Percentiles rank a stretch among this genome's conserved stretches.
phyloP scores from a whole-genome alignment of 2,329 filamentous ascomycete species.

The Bipolaris zeicola region DNA sequence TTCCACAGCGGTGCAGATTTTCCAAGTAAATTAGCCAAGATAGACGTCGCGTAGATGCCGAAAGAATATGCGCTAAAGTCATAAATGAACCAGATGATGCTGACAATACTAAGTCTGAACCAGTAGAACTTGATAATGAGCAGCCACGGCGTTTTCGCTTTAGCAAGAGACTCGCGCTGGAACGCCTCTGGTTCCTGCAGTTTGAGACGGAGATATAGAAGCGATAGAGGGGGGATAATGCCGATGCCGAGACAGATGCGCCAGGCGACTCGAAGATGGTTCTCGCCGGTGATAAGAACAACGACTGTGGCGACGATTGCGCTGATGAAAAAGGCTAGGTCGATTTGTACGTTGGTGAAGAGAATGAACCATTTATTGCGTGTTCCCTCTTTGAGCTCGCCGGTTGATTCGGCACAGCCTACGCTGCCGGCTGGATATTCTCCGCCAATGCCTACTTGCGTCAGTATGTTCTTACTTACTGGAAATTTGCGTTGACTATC shows the following conservation, averaged over 20 bases:
- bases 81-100: slow-evolving; percentile 62
- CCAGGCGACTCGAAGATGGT: slow-evolving; percentile 78
- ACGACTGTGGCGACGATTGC: slow-evolving; percentile 76
- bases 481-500: neutral
- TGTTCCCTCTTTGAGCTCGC: slow-evolving; percentile 78
- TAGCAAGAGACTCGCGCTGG: slow-evolving; percentile 56
- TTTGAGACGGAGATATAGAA: slow-evolving; percentile 64
- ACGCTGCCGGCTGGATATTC: slow-evolving; percentile 86
- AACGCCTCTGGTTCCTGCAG: slow-evolving; percentile 60
- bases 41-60: slow-evolving; percentile 79
- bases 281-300: slow-evolving; percentile 59
- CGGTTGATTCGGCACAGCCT: slow-evolving; percentile 80
- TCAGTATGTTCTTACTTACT: neutral
- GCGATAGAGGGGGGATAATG: slow-evolving; percentile 55
- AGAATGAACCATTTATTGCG: slow-evolving; percentile 83
- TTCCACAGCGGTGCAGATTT: slow-evolving; percentile 69
- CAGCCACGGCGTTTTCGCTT: slow-evolving; percentile 48
- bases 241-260: slow-evolving; percentile 72
- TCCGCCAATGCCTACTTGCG: slow-evolving; percentile 66
- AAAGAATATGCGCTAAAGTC: slow-evolving; percentile 84
- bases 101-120: slow-evolving; percentile 60
- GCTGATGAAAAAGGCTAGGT: slow-evolving; percentile 80
- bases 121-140: slow-evolving; percentile 61
- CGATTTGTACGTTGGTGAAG: slow-evolving; percentile 88
- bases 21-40: slow-evolving; percentile 70